Evolutionary conservation across 2,329 filamentous ascomycete species (phyloP).

Genomic region (Penicillium sumatraense): DNA sequence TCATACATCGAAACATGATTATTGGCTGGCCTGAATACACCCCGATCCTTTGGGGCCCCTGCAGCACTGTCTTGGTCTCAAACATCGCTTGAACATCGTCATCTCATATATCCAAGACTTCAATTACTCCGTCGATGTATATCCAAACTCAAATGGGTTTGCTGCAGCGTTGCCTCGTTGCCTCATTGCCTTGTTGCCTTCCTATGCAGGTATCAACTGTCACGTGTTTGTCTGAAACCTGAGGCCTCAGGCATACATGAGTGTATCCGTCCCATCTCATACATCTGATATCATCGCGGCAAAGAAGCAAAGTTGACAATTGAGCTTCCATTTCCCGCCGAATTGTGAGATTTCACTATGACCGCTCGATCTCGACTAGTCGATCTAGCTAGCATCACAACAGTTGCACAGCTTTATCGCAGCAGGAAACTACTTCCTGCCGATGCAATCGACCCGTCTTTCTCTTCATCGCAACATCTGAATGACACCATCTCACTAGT

Average conservation of each 20-base stretch:
- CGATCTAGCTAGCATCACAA: slow-evolving; percentile 36
- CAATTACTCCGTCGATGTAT: background rate
- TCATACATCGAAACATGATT: background rate
- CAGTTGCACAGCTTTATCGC: slow-evolving; percentile 67
- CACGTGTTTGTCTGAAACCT: background rate
- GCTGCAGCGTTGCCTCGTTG: slow-evolving; percentile 1
- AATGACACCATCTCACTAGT: slow-evolving; percentile 65
- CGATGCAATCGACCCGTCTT: slow-evolving; percentile 31
- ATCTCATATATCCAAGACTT: background rate
- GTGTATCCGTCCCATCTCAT: background rate
- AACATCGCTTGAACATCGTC: background rate
- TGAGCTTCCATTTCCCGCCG: background rate
- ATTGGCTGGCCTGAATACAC: background rate
- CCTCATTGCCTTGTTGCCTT: background rate
- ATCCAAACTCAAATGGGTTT: background rate
- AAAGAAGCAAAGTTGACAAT: background rate
- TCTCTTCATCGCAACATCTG: slow-evolving; percentile 54
- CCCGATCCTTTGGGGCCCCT: background rate
- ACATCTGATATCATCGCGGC: background rate
- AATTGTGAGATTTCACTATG: background rate
- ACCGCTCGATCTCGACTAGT: background rate
- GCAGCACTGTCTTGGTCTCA: background rate
- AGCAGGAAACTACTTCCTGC: slow-evolving; percentile 52
- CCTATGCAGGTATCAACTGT: background rate
- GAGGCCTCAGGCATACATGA: background rate